These are phyloP conservation scores for Colletotrichum tropicicola DNA, from an alignment of 2,329 filamentous ascomycete genomes.

Conservation along the genomic window DNA sequence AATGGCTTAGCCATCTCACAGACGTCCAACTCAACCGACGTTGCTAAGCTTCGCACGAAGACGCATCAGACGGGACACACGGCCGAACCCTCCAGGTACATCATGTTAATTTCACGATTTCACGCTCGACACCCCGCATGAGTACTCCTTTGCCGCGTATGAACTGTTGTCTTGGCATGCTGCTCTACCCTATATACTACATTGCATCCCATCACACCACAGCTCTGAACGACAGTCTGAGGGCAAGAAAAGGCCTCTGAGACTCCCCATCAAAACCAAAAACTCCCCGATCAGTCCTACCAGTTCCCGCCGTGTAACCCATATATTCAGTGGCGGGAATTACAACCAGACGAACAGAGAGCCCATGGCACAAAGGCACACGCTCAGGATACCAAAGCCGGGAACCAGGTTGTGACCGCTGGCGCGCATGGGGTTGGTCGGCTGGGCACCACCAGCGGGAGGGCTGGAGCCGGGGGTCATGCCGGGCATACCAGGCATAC, in stretches of 20 bases:
- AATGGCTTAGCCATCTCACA: neutral
- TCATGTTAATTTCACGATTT: too few species aligned
- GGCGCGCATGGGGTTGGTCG: constrained; percentile 8
- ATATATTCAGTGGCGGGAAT: neutral
- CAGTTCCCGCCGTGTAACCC: neutral
- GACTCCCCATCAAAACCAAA: neutral
- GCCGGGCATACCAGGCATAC: constrained; percentile 13
- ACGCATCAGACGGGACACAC: neutral
- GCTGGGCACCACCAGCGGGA: constrained; percentile 13
- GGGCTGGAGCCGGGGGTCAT: constrained; percentile 8
- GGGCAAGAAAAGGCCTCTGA: neutral
- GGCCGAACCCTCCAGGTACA: too few species aligned
- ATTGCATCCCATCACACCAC: neutral
- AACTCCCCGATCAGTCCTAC: too few species aligned
- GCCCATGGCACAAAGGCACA: constrained; percentile 5
- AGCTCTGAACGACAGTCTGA: neutral
- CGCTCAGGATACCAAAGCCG: neutral
- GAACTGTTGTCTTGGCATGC: constrained; percentile 11
- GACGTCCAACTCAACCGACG: neutral
- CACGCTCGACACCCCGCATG: too few species aligned
- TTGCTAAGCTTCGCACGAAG: neutral
- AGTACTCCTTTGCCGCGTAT: neutral
- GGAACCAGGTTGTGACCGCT: neutral
- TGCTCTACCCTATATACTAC: constrained; percentile 25
- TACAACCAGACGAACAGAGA: constrained; percentile 16